Percentiles rank a stretch among this genome's conserved stretches.
Conservation (phyloP, 2,329 filamentous ascomycete species). For the Aspergillus phoenicis region DNA sequence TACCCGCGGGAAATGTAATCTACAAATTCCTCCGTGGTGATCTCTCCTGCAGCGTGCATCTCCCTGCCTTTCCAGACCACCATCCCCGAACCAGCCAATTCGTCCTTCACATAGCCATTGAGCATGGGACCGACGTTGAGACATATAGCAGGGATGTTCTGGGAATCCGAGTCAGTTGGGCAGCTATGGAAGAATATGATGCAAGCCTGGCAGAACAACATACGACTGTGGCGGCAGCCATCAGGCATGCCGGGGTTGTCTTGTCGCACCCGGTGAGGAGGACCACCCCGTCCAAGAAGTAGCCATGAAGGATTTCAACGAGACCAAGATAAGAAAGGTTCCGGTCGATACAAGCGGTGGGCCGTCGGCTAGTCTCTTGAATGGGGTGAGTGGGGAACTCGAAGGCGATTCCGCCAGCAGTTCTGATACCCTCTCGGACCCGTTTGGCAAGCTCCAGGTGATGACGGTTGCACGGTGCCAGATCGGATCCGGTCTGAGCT, state of each 20-base stretch:
- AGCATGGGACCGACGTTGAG: slow-evolving; percentile 58
- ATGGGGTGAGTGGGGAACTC: slow-evolving; percentile 58
- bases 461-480: slow-evolving; percentile 55
- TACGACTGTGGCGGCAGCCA: slow-evolving; percentile 56
- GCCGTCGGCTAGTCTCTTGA: slow-evolving; percentile 52
- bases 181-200: neutral
- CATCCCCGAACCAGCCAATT: slow-evolving; percentile 50
- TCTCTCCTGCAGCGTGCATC: slow-evolving; percentile 51
- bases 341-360: slow-evolving; percentile 54
- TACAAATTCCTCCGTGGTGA: slow-evolving; percentile 48
- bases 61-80: slow-evolving; percentile 55
- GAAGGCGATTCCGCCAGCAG: slow-evolving; percentile 53
- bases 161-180: slow-evolving; percentile 12
- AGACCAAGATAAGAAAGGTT: slow-evolving; percentile 54
- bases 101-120: slow-evolving; percentile 50
- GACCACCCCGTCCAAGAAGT: slow-evolving; percentile 55
- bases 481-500: slow-evolving; percentile 55
- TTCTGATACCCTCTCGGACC: slow-evolving; percentile 54
- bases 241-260: slow-evolving; percentile 55
- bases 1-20: slow-evolving; percentile 51
- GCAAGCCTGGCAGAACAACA: slow-evolving; percentile 12
- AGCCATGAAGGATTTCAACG: slow-evolving; percentile 53
- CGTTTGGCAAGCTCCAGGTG: slow-evolving; percentile 54
- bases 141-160: slow-evolving; percentile 56
- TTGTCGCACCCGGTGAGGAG: slow-evolving; percentile 57